These are phyloP conservation scores for Paxillus involutus DNA, from an alignment of 768 basidiomycete species.

Conservation along the genomic window DNA sequence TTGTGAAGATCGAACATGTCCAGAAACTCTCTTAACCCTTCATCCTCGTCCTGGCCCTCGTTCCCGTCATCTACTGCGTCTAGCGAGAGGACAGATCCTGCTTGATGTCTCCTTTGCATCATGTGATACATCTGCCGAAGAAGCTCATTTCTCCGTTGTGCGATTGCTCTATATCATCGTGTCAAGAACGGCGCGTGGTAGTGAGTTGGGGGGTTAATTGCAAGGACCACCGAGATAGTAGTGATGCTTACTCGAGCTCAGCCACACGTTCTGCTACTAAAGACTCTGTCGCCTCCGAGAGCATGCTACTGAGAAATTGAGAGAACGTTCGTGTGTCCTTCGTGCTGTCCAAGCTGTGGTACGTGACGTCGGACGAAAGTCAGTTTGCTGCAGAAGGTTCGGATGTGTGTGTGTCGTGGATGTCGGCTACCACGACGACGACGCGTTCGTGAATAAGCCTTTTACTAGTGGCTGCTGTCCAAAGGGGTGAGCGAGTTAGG, in stretches of 20 bases:
- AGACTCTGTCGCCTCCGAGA: constrained; percentile 28
- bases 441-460: constrained; percentile 3
- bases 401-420: background rate
- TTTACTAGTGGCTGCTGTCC: too few species aligned
- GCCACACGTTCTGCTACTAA: constrained; percentile 37
- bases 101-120: constrained; percentile 51
- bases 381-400: background rate
- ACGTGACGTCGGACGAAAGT: background rate
- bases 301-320: constrained; percentile 19
- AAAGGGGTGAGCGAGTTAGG: background rate
- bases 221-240: background rate
- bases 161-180: constrained; percentile 48
- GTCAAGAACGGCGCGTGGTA: background rate
- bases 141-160: constrained; percentile 65
- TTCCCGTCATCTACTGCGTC: constrained; percentile 34
- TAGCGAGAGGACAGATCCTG: constrained; percentile 39
- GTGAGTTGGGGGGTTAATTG: background rate
- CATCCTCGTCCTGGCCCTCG: constrained; percentile 40
- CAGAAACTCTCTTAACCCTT: constrained; percentile 48
- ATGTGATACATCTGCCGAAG: constrained; percentile 71
- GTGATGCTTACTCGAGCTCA: constrained; percentile 30
- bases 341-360: background rate
- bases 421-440: constrained; percentile 4
- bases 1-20: constrained; percentile 54
- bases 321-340: constrained; percentile 3